These are phyloP conservation scores for Strigomonas culicis DNA, from an alignment of 208 protist species.

Conservation along the genomic window DNA sequence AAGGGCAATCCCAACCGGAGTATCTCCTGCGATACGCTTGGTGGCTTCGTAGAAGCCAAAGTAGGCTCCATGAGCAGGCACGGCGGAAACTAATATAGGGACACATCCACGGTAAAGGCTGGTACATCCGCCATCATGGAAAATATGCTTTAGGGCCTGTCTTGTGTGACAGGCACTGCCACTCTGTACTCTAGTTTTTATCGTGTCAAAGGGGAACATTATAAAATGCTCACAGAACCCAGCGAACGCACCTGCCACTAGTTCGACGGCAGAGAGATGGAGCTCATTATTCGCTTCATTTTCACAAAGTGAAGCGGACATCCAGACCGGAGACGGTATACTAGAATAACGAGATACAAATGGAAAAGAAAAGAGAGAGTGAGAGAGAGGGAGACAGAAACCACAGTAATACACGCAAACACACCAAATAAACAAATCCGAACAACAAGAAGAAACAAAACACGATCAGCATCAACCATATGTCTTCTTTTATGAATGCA, in stretches of 20 bases:
- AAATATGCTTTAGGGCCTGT: constrained; percentile 29
- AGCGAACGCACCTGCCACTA: constrained; percentile 76
- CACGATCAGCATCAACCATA: too few species aligned
- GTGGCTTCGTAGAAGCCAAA: constrained; percentile 91
- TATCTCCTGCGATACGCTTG: constrained; percentile 64
- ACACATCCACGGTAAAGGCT: constrained; percentile 82
- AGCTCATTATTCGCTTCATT: constrained; percentile 12
- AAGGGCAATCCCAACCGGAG: constrained; percentile 39
- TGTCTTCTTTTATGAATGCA: neutral
- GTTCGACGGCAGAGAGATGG: constrained; percentile 39
- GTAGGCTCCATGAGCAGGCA: constrained; percentile 91
- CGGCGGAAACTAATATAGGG: constrained; percentile 76
- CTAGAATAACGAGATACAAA: neutral
- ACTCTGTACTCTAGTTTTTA: constrained; percentile 90
- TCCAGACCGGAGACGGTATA: neutral
- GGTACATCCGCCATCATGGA: constrained; percentile 43
- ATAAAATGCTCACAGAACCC: constrained; percentile 90
- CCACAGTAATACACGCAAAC: neutral
- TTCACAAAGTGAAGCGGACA: neutral
- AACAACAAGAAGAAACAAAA: constrained; percentile 1
- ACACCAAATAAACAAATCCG: neutral
- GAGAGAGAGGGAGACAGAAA: constrained; percentile 11
- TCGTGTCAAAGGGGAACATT: constrained; percentile 94
- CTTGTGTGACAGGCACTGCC: constrained; percentile 27
- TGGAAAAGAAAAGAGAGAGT: constrained; percentile 22